Conservation (phyloP, 306 rosid genomes). For the Citrullus colocynthis region DNA sequence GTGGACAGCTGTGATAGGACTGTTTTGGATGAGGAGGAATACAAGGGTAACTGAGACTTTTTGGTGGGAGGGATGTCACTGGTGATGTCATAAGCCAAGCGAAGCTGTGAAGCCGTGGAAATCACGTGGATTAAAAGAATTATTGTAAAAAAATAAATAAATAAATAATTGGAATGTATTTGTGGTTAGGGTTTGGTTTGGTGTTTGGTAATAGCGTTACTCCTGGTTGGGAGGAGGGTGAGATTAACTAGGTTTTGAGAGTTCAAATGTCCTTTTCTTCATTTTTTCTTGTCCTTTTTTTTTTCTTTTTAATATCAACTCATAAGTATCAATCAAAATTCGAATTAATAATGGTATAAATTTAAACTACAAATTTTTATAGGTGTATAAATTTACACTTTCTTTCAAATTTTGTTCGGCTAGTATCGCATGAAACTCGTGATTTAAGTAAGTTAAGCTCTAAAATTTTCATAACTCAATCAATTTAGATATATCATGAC, state of each 20-base stretch:
- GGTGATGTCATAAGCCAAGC: not conserved
- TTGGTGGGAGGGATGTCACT: not conserved
- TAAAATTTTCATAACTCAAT: no score
- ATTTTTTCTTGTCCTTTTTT: not conserved
- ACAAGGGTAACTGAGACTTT: not conserved
- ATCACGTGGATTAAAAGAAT: not conserved
- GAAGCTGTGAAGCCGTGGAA: not conserved
- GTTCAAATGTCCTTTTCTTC: not conserved
- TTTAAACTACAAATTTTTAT: no score
- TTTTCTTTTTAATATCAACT: no score
- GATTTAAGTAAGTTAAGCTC: no score
- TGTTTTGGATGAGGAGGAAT: conserved; percentile 10
- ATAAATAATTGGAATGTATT: not conserved
- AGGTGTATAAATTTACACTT: no score
- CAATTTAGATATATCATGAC: no score
- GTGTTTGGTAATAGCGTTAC: not conserved
- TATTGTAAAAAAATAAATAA: not conserved
- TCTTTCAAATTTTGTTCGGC: no score
- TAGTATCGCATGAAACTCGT: no score
- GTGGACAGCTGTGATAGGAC: not conserved
- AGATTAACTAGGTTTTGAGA: not conserved
- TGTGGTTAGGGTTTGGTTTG: conserved; percentile 8
- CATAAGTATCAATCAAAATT: no score
- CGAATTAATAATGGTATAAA: no score
- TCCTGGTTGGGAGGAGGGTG: not conserved